phyloP scores from a whole-genome alignment of 1,284 basidiomycete genomes.

The Heterobasidion parviporum region DNA sequence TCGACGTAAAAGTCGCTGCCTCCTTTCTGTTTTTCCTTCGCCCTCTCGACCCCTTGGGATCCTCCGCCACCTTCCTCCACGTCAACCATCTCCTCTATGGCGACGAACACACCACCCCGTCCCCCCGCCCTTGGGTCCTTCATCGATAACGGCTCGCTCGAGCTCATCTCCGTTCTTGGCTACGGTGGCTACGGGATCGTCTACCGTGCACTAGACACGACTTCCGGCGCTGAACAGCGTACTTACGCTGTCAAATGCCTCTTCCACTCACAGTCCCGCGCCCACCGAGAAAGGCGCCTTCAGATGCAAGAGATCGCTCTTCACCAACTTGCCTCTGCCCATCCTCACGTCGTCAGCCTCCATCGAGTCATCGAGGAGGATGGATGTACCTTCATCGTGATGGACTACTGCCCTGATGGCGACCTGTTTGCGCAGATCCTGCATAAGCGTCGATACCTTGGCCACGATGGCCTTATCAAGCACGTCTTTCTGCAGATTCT shows the following conservation, averaged over 20 bases:
- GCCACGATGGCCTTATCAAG: constrained; percentile 77
- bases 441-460: constrained; percentile 64
- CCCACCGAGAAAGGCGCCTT: constrained; percentile 58
- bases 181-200: constrained; percentile 96
- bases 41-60: constrained; percentile 10
- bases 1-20: constrained; percentile 18
- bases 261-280: constrained; percentile 46
- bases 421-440: constrained; percentile 89
- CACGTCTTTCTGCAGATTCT: constrained; percentile 88
- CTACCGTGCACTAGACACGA: constrained; percentile 77
- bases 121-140: constrained; percentile 67
- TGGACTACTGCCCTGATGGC: constrained; percentile 77
- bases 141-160: constrained; percentile 77
- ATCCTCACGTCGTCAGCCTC: constrained; percentile 76
- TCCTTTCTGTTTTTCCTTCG: constrained; percentile 11
- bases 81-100: constrained; percentile 38
- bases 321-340: constrained; percentile 78
- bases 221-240: constrained; percentile 36
- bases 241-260: constrained; percentile 92
- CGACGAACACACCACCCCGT: constrained; percentile 38
- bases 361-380: constrained; percentile 50
- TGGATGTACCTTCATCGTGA: constrained; percentile 52
- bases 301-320: constrained; percentile 80
- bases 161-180: constrained; percentile 87
- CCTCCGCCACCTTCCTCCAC: constrained; percentile 11